These are phyloP conservation scores for Nicotiana noctiflora DNA, from an alignment of 257 asterid species.

Conservation along the genomic window DNA sequence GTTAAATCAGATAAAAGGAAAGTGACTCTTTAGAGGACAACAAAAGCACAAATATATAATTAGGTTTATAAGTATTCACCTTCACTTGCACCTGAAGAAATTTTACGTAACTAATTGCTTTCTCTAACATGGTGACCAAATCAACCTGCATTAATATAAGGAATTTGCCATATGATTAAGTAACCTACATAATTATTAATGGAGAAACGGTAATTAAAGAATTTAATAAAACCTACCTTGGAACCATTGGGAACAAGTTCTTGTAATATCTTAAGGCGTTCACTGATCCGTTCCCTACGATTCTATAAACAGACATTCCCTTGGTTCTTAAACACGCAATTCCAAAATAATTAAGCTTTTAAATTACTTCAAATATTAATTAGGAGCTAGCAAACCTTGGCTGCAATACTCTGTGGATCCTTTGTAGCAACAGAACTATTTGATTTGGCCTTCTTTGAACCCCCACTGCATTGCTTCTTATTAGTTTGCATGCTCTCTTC, in stretches of 20 bases:
- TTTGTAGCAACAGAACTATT: slow-evolving; percentile 35
- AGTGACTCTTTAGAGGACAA: not conserved
- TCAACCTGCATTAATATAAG: slow-evolving; percentile 52
- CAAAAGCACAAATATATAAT: not conserved
- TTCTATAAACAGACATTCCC: slow-evolving; percentile 18
- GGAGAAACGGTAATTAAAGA: not conserved
- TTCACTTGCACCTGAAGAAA: slow-evolving; percentile 92
- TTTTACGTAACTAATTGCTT: slow-evolving; percentile 81
- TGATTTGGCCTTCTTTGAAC: slow-evolving; percentile 39
- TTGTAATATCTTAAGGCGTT: slow-evolving; percentile 70
- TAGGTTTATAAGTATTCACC: slow-evolving; percentile 24
- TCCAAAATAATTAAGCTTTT: not conserved
- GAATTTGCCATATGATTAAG: not conserved
- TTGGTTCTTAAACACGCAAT: not conserved
- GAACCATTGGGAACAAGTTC: slow-evolving; percentile 93
- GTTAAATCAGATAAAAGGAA: not conserved
- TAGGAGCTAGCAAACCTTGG: slow-evolving; percentile 45
- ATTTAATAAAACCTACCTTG: slow-evolving; percentile 38
- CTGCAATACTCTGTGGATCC: slow-evolving; percentile 91
- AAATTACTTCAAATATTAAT: not conserved
- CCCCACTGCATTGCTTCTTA: slow-evolving; percentile 58
- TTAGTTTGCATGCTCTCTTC: slow-evolving; percentile 48
- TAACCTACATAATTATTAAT: not conserved
- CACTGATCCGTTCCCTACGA: slow-evolving; percentile 58
- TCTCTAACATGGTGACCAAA: slow-evolving; percentile 92